phyloP scores from a whole-genome alignment of 495 filamentous ascomycete genomes.

The Evansstolkia leycettana region DNA sequence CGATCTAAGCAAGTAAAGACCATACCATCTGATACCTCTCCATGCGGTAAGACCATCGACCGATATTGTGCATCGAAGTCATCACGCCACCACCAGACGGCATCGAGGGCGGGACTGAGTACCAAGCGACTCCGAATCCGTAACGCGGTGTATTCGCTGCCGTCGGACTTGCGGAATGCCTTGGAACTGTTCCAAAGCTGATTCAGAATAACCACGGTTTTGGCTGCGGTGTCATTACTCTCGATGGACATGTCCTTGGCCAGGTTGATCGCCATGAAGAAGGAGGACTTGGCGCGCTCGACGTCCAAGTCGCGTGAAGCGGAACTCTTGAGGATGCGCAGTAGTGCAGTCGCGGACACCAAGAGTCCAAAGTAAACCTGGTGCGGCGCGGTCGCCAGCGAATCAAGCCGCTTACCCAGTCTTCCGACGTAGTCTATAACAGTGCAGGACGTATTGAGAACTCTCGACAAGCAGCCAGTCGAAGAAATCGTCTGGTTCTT shows the following conservation, averaged over 20 bases:
- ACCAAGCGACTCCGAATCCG: conserved; percentile 32
- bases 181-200: conserved; percentile 34
- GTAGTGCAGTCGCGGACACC: conserved; percentile 20
- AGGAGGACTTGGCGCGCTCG: conserved; percentile 15
- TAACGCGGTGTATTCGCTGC: conserved; percentile 22
- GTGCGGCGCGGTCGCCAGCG: conserved; percentile 16
- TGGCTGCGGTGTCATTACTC: conserved; percentile 24
- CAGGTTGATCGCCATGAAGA: conserved; percentile 27
- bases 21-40: conserved; percentile 10
- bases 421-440: conserved; percentile 21
- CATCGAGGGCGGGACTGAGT: conserved; percentile 29
- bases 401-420: conserved; percentile 10
- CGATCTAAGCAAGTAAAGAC: conserved; percentile 2
- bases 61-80: conserved; percentile 27
- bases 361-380: conserved; percentile 21
- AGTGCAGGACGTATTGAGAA: conserved; percentile 22
- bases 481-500: conserved; percentile 20
- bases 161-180: conserved; percentile 30
- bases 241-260: conserved; percentile 25
- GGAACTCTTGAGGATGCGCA: conserved; percentile 29
- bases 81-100: conserved; percentile 39
- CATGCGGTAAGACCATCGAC: conserved; percentile 3
- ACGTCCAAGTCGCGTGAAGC: conserved; percentile 18
- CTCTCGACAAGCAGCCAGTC: conserved; percentile 18
- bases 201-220: conserved; percentile 19